Evolutionary conservation across 768 basidiomycete genomes (phyloP).

Genomic region (Phanerodontia chrysosporium): DNA sequence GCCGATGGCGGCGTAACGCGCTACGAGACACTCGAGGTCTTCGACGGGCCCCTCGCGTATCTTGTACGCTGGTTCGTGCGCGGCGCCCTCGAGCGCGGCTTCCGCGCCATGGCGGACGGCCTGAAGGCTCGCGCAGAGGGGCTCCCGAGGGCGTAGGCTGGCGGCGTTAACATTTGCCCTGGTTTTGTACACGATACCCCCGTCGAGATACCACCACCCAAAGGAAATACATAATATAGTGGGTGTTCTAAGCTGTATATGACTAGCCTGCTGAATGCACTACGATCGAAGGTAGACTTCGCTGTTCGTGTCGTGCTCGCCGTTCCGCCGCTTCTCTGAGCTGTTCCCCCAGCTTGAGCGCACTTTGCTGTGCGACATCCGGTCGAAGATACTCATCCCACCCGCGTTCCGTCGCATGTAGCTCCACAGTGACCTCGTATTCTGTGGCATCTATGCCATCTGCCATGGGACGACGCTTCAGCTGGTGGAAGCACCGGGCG

Average conservation of each 20-base stretch:
- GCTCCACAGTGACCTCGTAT: neutral
- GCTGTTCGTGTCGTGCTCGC: neutral
- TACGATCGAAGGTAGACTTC: neutral
- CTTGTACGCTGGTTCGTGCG: constrained; percentile 43
- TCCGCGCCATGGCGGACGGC: constrained; percentile 51
- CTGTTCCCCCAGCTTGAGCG: neutral
- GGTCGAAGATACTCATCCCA: neutral
- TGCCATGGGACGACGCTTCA: neutral
- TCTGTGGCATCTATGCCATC: neutral
- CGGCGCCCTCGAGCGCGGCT: constrained; percentile 39
- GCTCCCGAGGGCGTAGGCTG: neutral
- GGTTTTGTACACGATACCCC: too few relatives aligned
- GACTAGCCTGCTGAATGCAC: neutral
- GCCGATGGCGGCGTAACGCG: constrained; percentile 50
- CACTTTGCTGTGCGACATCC: neutral
- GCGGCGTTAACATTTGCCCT: neutral
- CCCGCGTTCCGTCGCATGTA: neutral
- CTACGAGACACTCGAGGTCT: constrained; percentile 65
- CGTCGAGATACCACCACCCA: too few relatives aligned
- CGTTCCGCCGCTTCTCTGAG: neutral
- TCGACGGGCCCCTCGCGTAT: constrained; percentile 52
- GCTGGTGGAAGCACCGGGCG: neutral
- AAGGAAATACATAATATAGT: too few relatives aligned
- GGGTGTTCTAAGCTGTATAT: too few relatives aligned
- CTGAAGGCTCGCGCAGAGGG: constrained; percentile 51